Base-by-base conservation (phyloP, 306 rosid species). In the Sicyos edulis region DNA sequence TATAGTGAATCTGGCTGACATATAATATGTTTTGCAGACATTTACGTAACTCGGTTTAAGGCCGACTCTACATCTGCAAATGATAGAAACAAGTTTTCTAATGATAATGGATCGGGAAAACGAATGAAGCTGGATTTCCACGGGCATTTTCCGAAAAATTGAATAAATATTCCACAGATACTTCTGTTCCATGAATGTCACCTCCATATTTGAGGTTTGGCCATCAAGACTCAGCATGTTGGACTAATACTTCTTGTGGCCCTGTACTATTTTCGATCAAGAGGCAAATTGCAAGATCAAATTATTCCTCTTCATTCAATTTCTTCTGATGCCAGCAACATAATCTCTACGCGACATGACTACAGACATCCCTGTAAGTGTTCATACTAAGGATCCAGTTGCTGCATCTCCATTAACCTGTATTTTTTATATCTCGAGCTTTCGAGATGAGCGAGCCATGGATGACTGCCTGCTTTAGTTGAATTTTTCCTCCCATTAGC, bases 101-200 rank as follows among this genome's bases (percentile, higher is more conserved):
- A 75, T 37, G 95, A 82, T 74, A 88, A 88, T 78, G 92, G 88
- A 52, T 79, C 81, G 71, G 88, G 77, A 80, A 93, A 93, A 79
- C 99, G 97, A 37, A 12, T 79, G 85, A 93, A 85, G 88, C 96
- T 78, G 51, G 99, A 93, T 56, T 88, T 81, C 95, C 91, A 3
- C 86, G 91, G 56, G 54, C 85, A 59, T 87, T 96, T 0, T 85
- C 98, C 10, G 5, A 86, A 96, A 96, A 32, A 83, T 85, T 42
- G 88, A 96, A 89, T 88, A 87, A 96, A 86, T 87, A 85, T 87
- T 85, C 95, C 14, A 83, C 85, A 85, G 90, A 93, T 76, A 88
- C 97, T 50, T 89, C 97, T 34, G 89, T 88, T 83, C 95, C 97
- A 53, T 93, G 91, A 93, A 74, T 72, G 67, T n/a, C n/a, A 75